phyloP scores from a whole-genome alignment of 1,284 basidiomycete species.

The Prillingera fragicola region DNA sequence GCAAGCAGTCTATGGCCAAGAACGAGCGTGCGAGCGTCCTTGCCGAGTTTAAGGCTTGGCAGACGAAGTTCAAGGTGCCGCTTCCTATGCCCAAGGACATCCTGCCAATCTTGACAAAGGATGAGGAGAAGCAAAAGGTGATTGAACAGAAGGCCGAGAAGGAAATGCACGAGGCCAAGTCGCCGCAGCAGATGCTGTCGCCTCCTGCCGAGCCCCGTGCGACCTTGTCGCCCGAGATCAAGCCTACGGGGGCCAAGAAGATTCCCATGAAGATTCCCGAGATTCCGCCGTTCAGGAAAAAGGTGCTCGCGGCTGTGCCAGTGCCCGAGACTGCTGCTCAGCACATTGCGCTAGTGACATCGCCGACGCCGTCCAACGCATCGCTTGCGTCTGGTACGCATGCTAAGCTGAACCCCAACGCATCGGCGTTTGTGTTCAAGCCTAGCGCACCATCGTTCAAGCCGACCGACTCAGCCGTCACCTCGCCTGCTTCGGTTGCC shows the following conservation, averaged over 20 bases:
- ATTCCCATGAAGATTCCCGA: conserved; percentile 62
- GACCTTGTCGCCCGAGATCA: conserved; percentile 30
- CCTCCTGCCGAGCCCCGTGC: conserved; percentile 16
- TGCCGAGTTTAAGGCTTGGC: conserved; percentile 87
- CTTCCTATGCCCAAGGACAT: conserved; percentile 91
- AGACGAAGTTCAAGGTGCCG: conserved; percentile 89
- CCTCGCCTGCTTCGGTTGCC: conserved; percentile 24
- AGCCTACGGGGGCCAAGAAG: conserved; percentile 33
- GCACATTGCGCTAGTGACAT: conserved; percentile 41
- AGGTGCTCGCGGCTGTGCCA: conserved; percentile 28
- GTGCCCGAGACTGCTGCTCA: conserved; percentile 36
- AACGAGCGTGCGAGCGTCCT: conserved; percentile 59
- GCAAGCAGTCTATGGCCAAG: conserved; percentile 82
- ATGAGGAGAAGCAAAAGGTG: conserved; percentile 74
- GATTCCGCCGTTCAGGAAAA: conserved; percentile 79
- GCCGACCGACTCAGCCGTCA: conserved; percentile 31
- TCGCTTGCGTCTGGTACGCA: conserved; percentile 21
- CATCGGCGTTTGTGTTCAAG: conserved; percentile 61
- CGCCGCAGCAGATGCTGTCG: conserved; percentile 12
- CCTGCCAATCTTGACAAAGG: conserved; percentile 83
- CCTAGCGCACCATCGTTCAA: conserved; percentile 53
- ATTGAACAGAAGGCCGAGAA: conserved; percentile 73
- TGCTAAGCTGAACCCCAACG: conserved; percentile 69
- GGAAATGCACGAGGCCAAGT: conserved; percentile 47
- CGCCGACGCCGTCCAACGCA: conserved; percentile 49